Evolutionary conservation across 306 rosid genomes (phyloP).

Genomic region (Sophora flavescens): DNA sequence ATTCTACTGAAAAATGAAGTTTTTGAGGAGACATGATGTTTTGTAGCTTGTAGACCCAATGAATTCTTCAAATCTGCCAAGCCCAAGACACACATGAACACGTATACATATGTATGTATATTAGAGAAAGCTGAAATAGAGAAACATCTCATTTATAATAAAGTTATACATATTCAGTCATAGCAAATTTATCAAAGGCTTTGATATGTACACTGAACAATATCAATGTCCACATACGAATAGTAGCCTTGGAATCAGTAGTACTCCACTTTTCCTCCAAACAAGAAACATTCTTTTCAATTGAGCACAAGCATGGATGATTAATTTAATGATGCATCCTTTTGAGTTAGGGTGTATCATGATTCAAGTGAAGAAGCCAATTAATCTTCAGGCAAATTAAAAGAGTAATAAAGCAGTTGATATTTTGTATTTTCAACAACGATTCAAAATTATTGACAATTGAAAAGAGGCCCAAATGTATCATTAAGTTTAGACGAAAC

Average conservation of each 20-base stretch:
- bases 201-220: constrained; percentile 11
- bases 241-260: constrained; percentile 34
- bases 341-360: too few species aligned
- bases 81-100: constrained; percentile 29
- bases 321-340: too few species aligned
- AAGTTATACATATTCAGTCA: background rate
- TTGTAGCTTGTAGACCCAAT: constrained; percentile 51
- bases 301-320: background rate
- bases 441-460: too few species aligned
- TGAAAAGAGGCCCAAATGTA: too few species aligned
- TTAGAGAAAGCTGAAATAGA: background rate
- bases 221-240: constrained; percentile 32
- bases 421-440: too few species aligned
- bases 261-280: constrained; percentile 25
- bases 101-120: too few species aligned
- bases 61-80: constrained; percentile 41
- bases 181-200: constrained; percentile 23
- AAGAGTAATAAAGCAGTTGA: too few species aligned
- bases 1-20: constrained; percentile 31
- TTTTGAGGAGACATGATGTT: constrained; percentile 33
- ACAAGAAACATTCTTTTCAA: constrained; percentile 49
- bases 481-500: too few species aligned
- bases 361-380: too few species aligned
- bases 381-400: too few species aligned
- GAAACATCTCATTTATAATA: constrained; percentile 5